phyloP scores from a whole-genome alignment of 495 filamentous ascomycete species.

The Talaromyces adpressus region DNA sequence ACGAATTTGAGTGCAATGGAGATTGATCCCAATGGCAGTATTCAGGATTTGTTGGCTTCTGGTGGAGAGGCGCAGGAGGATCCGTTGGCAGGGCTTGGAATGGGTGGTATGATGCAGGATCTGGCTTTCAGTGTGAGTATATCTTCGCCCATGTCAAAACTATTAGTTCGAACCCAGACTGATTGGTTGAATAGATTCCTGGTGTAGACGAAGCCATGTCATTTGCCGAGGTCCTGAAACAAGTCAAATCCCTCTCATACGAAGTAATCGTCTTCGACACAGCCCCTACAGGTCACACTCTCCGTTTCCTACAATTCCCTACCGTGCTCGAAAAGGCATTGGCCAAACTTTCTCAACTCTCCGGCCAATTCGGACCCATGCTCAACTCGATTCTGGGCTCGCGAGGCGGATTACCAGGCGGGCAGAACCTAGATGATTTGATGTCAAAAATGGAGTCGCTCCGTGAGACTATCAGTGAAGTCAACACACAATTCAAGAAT shows the following conservation, averaged over 20 bases:
- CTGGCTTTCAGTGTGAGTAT: conserved; percentile 58
- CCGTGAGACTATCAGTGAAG: conserved; percentile 86
- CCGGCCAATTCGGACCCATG: conserved; percentile 90
- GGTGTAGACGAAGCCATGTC: conserved; percentile 99
- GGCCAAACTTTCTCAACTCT: conserved; percentile 90
- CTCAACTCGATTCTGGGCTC: conserved; percentile 85
- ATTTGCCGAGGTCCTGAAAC: conserved; percentile 96
- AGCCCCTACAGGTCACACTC: conserved; percentile 95
- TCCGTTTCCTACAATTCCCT: conserved; percentile 98
- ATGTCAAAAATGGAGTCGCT: conserved; percentile 90
- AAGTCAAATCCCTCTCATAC: conserved; percentile 98
- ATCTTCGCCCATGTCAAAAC: neutral
- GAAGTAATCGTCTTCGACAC: conserved; percentile 99
- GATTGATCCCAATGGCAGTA: conserved; percentile 97
- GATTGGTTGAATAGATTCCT: conserved; percentile 59
- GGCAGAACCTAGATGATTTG: conserved; percentile 83
- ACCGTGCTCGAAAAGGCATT: conserved; percentile 97
- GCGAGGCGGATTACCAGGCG: conserved; percentile 78
- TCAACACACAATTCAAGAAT: conserved; percentile 97
- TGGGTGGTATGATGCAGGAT: conserved; percentile 71
- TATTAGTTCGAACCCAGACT: neutral
- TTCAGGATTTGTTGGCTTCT: conserved; percentile 84
- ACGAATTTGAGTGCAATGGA: conserved; percentile 97
- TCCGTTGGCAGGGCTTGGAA: conserved; percentile 56
- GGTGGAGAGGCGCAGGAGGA: conserved; percentile 69